phyloP scores from a whole-genome alignment of 176 grass and related monocot genomes.

The Poa pratensis region DNA sequence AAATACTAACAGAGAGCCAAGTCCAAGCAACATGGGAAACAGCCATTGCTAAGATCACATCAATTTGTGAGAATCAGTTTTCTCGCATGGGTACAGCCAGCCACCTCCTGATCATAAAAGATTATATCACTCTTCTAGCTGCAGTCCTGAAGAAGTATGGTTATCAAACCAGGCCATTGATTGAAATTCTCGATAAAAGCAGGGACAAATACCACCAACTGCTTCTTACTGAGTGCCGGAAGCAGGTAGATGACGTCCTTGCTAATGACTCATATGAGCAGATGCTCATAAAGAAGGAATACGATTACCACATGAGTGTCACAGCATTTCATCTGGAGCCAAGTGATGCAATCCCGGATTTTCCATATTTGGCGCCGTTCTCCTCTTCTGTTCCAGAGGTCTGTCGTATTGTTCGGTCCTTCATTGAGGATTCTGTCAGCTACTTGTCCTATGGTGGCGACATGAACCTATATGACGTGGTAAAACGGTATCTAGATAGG shows the following conservation, averaged over 20 bases:
- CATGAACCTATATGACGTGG: slow-evolving; percentile 66
- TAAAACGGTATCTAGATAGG: slow-evolving; percentile 76
- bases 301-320: slow-evolving; percentile 85
- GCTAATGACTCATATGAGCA: slow-evolving; percentile 76
- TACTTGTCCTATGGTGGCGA: slow-evolving; percentile 73
- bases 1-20: slow-evolving; percentile 66
- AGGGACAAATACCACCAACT: slow-evolving; percentile 92
- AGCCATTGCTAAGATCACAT: slow-evolving; percentile 78
- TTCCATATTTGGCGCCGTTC: slow-evolving; percentile 76
- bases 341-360: slow-evolving; percentile 64
- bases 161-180: slow-evolving; percentile 56
- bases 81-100: slow-evolving; percentile 64
- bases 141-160: slow-evolving; percentile 64
- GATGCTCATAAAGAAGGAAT: slow-evolving; percentile 86
- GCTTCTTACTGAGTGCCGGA: slow-evolving; percentile 74
- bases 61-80: slow-evolving; percentile 75
- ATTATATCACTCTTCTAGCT: slow-evolving; percentile 87
- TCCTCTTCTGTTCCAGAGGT: slow-evolving; percentile 83
- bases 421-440: slow-evolving; percentile 87
- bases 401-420: slow-evolving; percentile 74
- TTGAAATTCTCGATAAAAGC: slow-evolving; percentile 71
- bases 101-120: slow-evolving; percentile 88
- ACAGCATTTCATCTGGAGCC: slow-evolving; percentile 67
- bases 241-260: slow-evolving; percentile 72
- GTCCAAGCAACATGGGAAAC: slow-evolving; percentile 78